Evolutionary conservation across 176 grass and related monocot species (phyloP), one percentile per base, ranked within the genome.

Genomic region (Raddia guianensis): DNA sequence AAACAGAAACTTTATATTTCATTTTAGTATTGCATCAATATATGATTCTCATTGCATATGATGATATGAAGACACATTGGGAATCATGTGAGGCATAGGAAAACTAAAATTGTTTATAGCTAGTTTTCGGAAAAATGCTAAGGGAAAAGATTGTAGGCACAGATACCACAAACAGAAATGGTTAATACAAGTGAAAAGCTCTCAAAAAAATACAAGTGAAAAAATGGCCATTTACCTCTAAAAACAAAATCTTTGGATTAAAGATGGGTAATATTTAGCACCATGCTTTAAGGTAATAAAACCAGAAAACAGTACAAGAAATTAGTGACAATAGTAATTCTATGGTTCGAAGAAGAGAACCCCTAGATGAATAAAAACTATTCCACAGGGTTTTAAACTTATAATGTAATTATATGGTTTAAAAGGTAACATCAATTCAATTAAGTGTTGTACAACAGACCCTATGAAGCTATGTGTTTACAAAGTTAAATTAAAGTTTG

Each of bases 21-120:
- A n/a, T 4, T 11, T 58, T 52, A 80, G 32, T 27, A 61, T 51
- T 16, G 21, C 50, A 15, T 42, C 34, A 55, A 68, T 16, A 27
- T 8, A 43, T 12, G 7, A 61, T 75, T 68, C 4, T 18, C 50
- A 60, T 12, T 55, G n/a, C n/a, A 79, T 33, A 79, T 55, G 19
- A 61, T 44, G 55, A 79, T 33, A 79, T 55, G 19, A 61, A 55
- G 55, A 79, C 9, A 48, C 56, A 86, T 27, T 40, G 48, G 11
- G 34, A 75, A 62, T 69, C 63, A 44, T 27, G 35, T n/a, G 18
- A 68, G 51, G 13, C 6, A 46, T 57, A 62, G 19, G 27, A 80
- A 16, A 57, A 52, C 50, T 55, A 21, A n/a, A 37, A 56, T 42
- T 52, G 49, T 66, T 20, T 46, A 73, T 57, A 5, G 9, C 12